Conservation (phyloP, 306 rosid species). For the Vachellia collinsii region DNA sequence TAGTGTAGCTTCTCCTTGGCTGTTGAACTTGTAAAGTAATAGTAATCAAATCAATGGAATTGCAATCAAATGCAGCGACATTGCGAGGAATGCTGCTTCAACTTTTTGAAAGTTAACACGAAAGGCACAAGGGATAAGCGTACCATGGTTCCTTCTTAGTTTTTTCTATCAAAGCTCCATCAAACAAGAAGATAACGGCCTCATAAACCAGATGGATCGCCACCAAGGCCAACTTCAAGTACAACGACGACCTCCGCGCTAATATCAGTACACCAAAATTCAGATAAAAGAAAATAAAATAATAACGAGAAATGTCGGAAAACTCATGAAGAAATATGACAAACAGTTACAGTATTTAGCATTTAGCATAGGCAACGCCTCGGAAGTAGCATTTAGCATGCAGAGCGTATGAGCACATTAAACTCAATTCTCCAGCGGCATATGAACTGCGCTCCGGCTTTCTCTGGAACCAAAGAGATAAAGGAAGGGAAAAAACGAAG, state of each 20-base stretch:
- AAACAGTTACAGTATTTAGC: not conserved
- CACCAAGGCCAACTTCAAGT: constrained; percentile 75
- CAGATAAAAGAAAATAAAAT: not conserved
- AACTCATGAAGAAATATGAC: not conserved
- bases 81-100: constrained; percentile 24
- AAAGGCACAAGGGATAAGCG: constrained; percentile 21
- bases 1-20: not conserved
- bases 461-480: constrained; percentile 17
- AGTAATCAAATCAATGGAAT: constrained; percentile 3
- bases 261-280: constrained; percentile 37
- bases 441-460: constrained; percentile 17
- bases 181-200: constrained; percentile 73
- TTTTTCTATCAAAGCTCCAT: constrained; percentile 68
- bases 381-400: not conserved
- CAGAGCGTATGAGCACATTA: constrained; percentile 9
- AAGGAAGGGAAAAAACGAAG: not conserved
- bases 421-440: not conserved
- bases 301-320: not conserved
- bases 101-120: not conserved
- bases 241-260: constrained; percentile 87
- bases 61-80: constrained; percentile 29
- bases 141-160: constrained; percentile 85
- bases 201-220: constrained; percentile 67
- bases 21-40: not conserved
- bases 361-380: not conserved